Percentiles rank a stretch among this genome's conserved stretches.
Evolutionary conservation across 768 basidiomycete genomes (phyloP).

Genomic region (Suillus decipiens): DNA sequence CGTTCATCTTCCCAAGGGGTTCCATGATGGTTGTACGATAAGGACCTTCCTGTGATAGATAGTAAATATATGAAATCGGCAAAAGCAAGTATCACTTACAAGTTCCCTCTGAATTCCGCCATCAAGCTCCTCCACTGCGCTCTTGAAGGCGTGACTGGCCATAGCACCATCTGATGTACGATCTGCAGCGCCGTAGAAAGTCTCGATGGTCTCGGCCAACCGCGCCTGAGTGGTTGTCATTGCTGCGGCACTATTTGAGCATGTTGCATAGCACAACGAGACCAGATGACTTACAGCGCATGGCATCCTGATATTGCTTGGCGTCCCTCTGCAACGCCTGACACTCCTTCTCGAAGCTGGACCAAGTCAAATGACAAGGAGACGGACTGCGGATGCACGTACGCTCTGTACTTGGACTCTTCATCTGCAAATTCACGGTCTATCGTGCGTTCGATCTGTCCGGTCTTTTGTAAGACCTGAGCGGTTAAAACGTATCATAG

Average conservation of each 20-base stretch:
- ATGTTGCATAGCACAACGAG: background rate
- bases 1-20: conserved; percentile 95
- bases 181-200: conserved; percentile 89
- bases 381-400: conserved; percentile 33
- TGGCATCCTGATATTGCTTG: conserved; percentile 92
- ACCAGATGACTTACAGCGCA: conserved; percentile 65
- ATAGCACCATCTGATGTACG: conserved; percentile 88
- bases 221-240: conserved; percentile 94
- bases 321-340: conserved; percentile 91
- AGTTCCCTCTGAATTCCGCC: conserved; percentile 81
- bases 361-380: conserved; percentile 9
- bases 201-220: conserved; percentile 90
- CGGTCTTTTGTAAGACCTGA: conserved; percentile 95
- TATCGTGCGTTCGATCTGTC: conserved; percentile 94
- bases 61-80: conserved; percentile 9
- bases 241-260: conserved; percentile 45
- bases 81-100: conserved; percentile 46
- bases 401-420: conserved; percentile 89
- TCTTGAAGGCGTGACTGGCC: conserved; percentile 95
- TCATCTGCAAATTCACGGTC: conserved; percentile 94
- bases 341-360: conserved; percentile 95
- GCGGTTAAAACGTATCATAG: conserved; percentile 8
- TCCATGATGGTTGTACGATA: conserved; percentile 95
- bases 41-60: conserved; percentile 71
- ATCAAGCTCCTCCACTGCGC: conserved; percentile 93